A percentile compares a stretch with the other conserved stretches of the same genome.
Evolutionary conservation across 2,329 filamentous ascomycete species (phyloP).

Genomic region (Venturia carpophila): DNA sequence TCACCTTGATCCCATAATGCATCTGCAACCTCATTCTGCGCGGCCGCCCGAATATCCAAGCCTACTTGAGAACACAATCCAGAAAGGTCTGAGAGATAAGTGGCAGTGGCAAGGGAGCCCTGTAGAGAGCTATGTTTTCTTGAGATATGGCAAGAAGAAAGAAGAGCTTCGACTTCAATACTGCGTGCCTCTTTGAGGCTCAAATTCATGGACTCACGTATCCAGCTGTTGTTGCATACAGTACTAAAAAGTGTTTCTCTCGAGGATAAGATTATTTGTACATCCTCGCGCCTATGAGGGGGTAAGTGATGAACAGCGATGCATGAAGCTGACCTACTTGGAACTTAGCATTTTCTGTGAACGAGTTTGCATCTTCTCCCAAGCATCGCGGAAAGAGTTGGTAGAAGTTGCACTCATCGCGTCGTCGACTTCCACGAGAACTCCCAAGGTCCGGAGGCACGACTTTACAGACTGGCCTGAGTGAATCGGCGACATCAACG

Average conservation of each 20-base stretch:
- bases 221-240: conserved; percentile 59
- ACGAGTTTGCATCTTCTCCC: conserved; percentile 57
- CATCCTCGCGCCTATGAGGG: conserved; percentile 45
- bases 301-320: background rate
- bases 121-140: conserved; percentile 75
- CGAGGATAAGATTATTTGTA: conserved; percentile 72
- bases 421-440: conserved; percentile 75
- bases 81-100: conserved; percentile 73
- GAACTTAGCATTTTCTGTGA: conserved; percentile 76
- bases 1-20: conserved; percentile 94
- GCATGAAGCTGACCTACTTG: conserved; percentile 46
- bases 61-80: conserved; percentile 60
- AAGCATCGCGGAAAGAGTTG: conserved; percentile 53
- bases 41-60: conserved; percentile 66
- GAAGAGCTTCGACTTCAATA: conserved; percentile 67
- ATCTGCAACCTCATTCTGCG: conserved; percentile 75
- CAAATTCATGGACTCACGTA: conserved; percentile 55
- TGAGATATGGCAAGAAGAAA: conserved; percentile 67
- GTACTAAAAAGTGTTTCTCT: conserved; percentile 76
- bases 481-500: conserved; percentile 45
- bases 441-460: conserved; percentile 57
- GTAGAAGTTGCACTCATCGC: conserved; percentile 54
- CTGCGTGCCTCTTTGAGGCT: conserved; percentile 57
- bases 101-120: conserved; percentile 78
- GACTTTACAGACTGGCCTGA: conserved; percentile 48